phyloP scores from a whole-genome alignment of 352 stramenopile species.

The Globisporangium sylvaticum region DNA sequence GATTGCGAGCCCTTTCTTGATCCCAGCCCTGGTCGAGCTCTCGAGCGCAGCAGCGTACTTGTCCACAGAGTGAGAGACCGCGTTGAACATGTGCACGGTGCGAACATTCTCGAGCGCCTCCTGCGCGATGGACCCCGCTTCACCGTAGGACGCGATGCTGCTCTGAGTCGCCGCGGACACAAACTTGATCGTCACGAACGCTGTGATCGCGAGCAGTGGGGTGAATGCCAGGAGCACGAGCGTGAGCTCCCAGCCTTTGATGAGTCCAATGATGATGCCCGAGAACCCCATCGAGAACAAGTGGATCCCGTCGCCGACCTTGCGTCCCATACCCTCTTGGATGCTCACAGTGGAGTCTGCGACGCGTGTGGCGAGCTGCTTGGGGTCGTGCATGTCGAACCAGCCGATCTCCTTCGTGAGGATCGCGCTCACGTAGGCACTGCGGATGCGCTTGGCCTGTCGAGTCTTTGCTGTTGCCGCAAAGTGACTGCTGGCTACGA shows the following conservation, averaged over 20 bases:
- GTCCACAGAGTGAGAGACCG: conserved; percentile 43
- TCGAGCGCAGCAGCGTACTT: conserved; percentile 57
- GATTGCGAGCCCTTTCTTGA: conserved; percentile 48
- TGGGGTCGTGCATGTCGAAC: conserved; percentile 44
- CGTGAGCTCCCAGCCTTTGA: conserved; percentile 64
- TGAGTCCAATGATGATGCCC: conserved; percentile 59
- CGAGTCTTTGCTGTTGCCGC: too few relatives aligned
- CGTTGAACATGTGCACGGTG: conserved; percentile 80
- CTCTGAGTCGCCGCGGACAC: conserved; percentile 42
- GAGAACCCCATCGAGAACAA: conserved; percentile 63
- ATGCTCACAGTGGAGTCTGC: conserved; percentile 42
- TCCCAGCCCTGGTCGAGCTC: conserved; percentile 40
- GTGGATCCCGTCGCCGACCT: conserved; percentile 54
- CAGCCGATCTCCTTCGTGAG: conserved; percentile 38
- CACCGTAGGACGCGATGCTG: conserved; percentile 51
- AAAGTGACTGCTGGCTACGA: too few relatives aligned
- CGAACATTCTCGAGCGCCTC: conserved; percentile 67
- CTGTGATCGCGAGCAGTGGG: conserved; percentile 55
- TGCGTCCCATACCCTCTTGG: conserved; percentile 62
- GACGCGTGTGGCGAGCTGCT: conserved; percentile 25
- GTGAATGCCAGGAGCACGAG: conserved; percentile 71
- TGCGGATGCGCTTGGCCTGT: conserved; percentile 40
- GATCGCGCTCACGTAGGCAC: conserved; percentile 31
- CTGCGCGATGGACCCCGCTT: conserved; percentile 64
- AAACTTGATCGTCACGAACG: conserved; percentile 51